Conservation (phyloP, 179 eudicot species). For the Beta corolliflora region DNA sequence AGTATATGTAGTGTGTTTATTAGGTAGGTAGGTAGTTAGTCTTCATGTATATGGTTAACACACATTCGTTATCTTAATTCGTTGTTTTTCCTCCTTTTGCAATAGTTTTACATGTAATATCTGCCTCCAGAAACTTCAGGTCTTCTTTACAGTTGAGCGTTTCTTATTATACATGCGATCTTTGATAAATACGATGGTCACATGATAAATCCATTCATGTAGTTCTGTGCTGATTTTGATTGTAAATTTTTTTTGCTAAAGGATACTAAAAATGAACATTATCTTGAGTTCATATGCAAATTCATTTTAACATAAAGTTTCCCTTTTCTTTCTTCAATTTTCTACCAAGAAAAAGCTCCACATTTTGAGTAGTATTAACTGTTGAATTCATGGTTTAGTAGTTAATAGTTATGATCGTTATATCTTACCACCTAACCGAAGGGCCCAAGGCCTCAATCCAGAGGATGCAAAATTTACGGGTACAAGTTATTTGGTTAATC, state of each 20-base stretch:
- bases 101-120: constrained; percentile 13
- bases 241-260: neutral
- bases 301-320: no score
- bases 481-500: no score
- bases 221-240: neutral
- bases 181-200: neutral
- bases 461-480: no score
- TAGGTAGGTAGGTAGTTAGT: constrained; percentile 14
- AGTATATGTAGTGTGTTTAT: constrained; percentile 28
- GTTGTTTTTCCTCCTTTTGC: neutral
- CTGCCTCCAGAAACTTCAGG: neutral
- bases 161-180: neutral
- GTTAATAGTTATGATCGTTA: no score
- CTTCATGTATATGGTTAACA: constrained; percentile 29
- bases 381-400: no score
- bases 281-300: neutral
- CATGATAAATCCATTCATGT: neutral
- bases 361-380: no score
- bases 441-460: no score
- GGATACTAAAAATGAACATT: neutral
- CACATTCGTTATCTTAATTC: constrained; percentile 18
- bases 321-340: no score
- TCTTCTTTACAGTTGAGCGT: neutral
- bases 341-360: no score
- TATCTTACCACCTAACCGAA: no score